Evolutionary conservation across 441 rosid species (phyloP).

Genomic region (Mallotus japonicus): DNA sequence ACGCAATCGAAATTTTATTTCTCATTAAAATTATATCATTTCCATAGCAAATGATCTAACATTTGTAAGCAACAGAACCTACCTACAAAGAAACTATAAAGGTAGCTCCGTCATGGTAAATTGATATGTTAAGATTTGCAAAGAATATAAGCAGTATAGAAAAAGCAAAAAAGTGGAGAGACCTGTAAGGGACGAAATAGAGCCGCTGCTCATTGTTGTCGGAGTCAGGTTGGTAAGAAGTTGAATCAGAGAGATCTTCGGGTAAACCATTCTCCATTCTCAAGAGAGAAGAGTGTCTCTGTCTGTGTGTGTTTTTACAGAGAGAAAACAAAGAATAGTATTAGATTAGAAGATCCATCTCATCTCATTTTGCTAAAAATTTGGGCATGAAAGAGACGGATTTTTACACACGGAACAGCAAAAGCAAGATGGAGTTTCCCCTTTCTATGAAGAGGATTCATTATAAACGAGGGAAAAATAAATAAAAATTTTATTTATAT

Average conservation of each 20-base stretch:
- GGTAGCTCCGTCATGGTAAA: not conserved
- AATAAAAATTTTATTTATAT: not conserved
- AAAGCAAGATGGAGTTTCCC: not conserved
- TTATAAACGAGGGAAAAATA: slow-evolving; percentile 2
- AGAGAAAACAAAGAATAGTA: slow-evolving; percentile 12
- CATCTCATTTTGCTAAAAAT: not conserved
- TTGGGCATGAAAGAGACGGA: not conserved
- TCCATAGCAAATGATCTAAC: not conserved
- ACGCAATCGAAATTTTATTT: not conserved
- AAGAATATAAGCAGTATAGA: not conserved
- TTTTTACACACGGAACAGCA: not conserved
- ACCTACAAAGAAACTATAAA: not conserved
- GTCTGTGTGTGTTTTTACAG: not conserved
- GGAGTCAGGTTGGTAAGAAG: slow-evolving; percentile 49
- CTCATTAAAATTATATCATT: not conserved
- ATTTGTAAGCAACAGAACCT: not conserved
- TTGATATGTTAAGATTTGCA: slow-evolving; percentile 12
- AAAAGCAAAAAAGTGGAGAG: not conserved
- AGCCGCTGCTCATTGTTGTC: slow-evolving; percentile 72
- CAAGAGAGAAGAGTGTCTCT: not conserved
- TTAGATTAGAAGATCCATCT: slow-evolving; percentile 28
- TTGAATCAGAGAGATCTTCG: slow-evolving; percentile 54
- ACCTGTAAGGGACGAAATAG: slow-evolving; percentile 92
- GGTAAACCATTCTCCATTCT: slow-evolving; percentile 43
- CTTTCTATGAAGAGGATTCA: slow-evolving; percentile 1